These are phyloP conservation scores for Colletotrichum coccodes DNA, from an alignment of 2,329 filamentous ascomycete species.

Conservation along the genomic window DNA sequence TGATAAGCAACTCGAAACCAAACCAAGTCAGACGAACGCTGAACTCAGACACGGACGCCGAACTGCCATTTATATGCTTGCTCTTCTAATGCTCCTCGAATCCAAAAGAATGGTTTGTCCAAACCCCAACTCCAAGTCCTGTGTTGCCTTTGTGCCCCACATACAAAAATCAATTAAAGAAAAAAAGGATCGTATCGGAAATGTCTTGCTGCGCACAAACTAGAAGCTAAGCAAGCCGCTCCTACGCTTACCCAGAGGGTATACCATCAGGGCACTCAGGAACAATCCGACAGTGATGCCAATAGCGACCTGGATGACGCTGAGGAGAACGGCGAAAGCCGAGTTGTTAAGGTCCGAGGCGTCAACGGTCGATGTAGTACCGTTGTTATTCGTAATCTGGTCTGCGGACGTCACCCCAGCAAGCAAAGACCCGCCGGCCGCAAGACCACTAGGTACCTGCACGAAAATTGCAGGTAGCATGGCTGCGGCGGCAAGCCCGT, in stretches of 20 bases:
- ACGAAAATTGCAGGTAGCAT: constrained; percentile 90
- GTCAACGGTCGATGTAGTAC: constrained; percentile 42
- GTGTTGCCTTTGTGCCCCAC: not conserved
- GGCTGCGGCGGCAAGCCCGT: constrained; percentile 84
- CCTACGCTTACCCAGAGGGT: constrained; percentile 66
- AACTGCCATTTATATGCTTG: constrained; percentile 1
- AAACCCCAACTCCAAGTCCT: not conserved
- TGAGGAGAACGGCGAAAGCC: constrained; percentile 64
- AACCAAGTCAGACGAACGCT: not conserved
- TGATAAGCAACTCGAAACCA: not conserved
- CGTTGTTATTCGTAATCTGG: constrained; percentile 57
- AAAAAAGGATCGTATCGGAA: not conserved
- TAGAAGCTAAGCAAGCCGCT: constrained; percentile 62
- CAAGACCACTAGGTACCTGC: constrained; percentile 71
- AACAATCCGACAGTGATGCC: constrained; percentile 71
- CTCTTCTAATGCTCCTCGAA: not conserved
- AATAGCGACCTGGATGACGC: constrained; percentile 70
- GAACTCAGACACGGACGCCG: not conserved
- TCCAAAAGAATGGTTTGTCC: not conserved
- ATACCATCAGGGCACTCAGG: constrained; percentile 64
- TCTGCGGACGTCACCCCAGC: constrained; percentile 68
- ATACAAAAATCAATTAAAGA: not conserved
- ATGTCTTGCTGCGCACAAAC: not conserved
- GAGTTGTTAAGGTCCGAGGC: constrained; percentile 48
- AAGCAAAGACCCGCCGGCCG: constrained; percentile 67